These are phyloP conservation scores for Aleurites moluccanus DNA, from an alignment of 441 rosid genomes.

Conservation along the genomic window DNA sequence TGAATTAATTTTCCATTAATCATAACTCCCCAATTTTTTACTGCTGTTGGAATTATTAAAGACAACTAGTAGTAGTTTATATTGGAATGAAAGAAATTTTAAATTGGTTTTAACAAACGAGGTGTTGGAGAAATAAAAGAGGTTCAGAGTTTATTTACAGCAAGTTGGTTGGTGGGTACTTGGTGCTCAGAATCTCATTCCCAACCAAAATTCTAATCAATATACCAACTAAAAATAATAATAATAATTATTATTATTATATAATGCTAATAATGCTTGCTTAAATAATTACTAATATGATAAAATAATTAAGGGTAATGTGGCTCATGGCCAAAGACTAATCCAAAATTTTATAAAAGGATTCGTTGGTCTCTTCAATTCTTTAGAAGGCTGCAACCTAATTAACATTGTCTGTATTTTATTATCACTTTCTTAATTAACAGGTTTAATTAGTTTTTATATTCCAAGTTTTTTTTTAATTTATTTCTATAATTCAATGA, in stretches of 20 bases:
- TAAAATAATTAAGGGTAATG: no score
- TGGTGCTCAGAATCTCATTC: conserved; percentile 8
- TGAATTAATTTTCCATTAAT: no score
- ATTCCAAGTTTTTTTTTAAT: no score
- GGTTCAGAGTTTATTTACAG: conserved; percentile 1
- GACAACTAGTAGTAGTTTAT: no score
- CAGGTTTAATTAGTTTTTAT: no score
- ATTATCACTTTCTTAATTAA: background rate
- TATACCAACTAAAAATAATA: background rate
- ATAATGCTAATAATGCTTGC: background rate
- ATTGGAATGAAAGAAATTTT: background rate
- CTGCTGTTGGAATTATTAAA: no score
- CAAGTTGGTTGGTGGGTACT: conserved; percentile 32
- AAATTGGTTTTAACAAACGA: conserved; percentile 13
- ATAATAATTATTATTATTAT: background rate
- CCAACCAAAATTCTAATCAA: conserved; percentile 1
- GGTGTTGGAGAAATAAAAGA: conserved; percentile 18
- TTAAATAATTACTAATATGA: background rate
- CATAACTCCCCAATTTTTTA: no score
- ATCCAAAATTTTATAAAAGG: background rate
- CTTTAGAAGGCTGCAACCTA: background rate
- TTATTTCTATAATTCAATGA: background rate
- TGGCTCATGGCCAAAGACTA: no score
- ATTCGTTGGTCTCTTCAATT: background rate
- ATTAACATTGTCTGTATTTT: background rate